phyloP scores from a whole-genome alignment of 805 yeast genomes.

The Peterozyma xylosa region DNA sequence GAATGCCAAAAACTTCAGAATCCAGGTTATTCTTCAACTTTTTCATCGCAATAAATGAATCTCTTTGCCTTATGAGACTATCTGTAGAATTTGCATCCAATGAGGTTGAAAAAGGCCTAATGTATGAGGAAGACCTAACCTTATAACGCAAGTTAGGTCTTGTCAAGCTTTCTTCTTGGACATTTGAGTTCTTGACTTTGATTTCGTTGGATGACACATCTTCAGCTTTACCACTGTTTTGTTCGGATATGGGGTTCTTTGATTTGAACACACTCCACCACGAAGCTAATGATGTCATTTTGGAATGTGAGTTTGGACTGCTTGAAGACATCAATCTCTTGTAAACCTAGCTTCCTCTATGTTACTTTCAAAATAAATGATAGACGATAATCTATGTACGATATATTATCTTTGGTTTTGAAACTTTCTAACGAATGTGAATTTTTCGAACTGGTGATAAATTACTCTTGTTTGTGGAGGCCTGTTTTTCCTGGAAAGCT shows the following conservation, averaged over 20 bases:
- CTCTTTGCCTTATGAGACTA: conserved; percentile 37
- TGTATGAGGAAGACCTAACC: conserved; percentile 41
- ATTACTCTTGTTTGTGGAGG: no score
- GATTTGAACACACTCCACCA: conserved; percentile 23
- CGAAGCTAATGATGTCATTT: conserved; percentile 10
- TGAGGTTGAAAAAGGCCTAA: conserved; percentile 17
- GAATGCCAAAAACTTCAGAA: conserved; percentile 70
- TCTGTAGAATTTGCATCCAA: conserved; percentile 24
- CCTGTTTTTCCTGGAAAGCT: no score
- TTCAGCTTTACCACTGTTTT: background rate
- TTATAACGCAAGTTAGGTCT: conserved; percentile 44
- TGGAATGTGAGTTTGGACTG: no score
- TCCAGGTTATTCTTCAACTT: conserved; percentile 35
- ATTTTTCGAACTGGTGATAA: no score
- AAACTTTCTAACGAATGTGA: no score
- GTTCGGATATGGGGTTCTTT: conserved; percentile 8
- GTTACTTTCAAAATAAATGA: no score
- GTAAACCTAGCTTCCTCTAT: no score
- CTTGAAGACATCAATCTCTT: no score
- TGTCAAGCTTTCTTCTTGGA: conserved; percentile 5
- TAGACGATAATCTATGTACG: no score
- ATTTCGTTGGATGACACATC: conserved; percentile 1
- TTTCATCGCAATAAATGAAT: conserved; percentile 35
- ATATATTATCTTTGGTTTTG: no score
- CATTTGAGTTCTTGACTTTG: background rate